Percentiles rank a stretch among this genome's conserved stretches.
Evolutionary conservation across 2,329 filamentous ascomycete species (phyloP).

Genomic region (Penicillium sp.): DNA sequence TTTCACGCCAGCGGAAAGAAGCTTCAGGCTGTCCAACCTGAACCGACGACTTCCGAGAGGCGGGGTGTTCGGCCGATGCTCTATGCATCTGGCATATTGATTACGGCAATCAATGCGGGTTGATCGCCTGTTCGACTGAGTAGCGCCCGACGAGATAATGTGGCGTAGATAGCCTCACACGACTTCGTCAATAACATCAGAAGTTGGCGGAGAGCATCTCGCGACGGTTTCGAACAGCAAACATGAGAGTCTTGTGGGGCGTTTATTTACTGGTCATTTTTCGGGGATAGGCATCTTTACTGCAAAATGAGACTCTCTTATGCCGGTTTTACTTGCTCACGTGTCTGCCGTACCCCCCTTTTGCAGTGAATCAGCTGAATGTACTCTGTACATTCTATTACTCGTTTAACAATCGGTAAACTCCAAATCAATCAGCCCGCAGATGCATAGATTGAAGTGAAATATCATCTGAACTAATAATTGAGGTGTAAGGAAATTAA

Average conservation of each 20-base stretch:
- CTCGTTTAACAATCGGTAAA: neutral
- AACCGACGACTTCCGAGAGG: neutral
- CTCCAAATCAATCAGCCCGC: neutral
- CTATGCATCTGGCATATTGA: neutral
- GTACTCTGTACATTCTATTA: neutral
- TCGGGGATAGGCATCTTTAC: neutral
- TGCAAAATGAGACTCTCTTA: neutral
- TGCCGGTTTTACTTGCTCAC: neutral
- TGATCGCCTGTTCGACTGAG: neutral
- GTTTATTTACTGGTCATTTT: neutral
- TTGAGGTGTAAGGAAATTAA: neutral
- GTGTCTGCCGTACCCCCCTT: neutral
- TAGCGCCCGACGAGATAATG: neutral
- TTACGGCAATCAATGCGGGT: neutral
- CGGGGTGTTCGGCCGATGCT: neutral
- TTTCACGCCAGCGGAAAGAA: conserved; percentile 6
- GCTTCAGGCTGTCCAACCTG: neutral
- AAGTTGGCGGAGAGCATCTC: neutral
- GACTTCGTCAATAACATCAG: neutral
- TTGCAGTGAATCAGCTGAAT: neutral
- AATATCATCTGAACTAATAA: no score
- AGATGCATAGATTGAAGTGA: neutral
- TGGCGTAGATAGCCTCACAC: neutral
- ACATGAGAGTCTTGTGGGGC: neutral
- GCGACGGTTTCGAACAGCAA: neutral